Percentiles rank a stretch among this genome's conserved stretches.
Conservation (phyloP, 1,139 yeast species). For the Yamadazyma aaseri region DNA sequence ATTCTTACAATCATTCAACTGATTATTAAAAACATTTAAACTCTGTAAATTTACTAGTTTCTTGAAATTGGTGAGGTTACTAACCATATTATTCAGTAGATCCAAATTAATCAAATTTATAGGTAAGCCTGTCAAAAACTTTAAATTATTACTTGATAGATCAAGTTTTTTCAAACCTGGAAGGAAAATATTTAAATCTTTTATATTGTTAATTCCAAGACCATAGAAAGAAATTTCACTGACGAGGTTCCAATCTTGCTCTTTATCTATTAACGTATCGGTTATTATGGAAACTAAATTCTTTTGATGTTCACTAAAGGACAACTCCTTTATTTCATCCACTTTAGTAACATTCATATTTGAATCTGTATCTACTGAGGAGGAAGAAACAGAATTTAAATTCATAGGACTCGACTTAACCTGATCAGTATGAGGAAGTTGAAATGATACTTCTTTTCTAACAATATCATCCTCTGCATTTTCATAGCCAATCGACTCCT, state of each 20-base stretch:
- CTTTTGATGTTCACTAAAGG: constrained; percentile 50
- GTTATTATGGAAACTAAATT: constrained; percentile 49
- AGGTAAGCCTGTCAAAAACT: constrained; percentile 51
- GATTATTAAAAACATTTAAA: constrained; percentile 41
- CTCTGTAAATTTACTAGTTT: constrained; percentile 41
- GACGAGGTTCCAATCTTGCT: constrained; percentile 44
- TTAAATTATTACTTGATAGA: constrained; percentile 42
- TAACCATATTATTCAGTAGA: constrained; percentile 37
- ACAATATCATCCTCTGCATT: constrained; percentile 10
- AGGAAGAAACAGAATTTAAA: constrained; percentile 1
- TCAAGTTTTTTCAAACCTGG: constrained; percentile 42
- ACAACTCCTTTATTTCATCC: constrained; percentile 44
- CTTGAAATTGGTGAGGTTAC: constrained; percentile 41
- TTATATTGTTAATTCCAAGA: constrained; percentile 36
- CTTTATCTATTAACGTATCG: constrained; percentile 33
- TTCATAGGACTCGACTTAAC: constrained; percentile 20
- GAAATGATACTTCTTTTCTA: constrained; percentile 43
- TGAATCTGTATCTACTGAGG: background rate
- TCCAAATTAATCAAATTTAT: constrained; percentile 32
- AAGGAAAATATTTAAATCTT: constrained; percentile 43
- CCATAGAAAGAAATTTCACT: constrained; percentile 34
- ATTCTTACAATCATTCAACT: constrained; percentile 31
- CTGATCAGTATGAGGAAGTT: constrained; percentile 29
- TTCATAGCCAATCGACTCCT: constrained; percentile 14
- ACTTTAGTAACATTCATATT: constrained; percentile 36